Percentiles rank a stretch among this genome's conserved stretches.
These are phyloP conservation scores for Cladosporium velox DNA, from an alignment of 2,329 filamentous ascomycete genomes.

Conservation along the genomic window DNA sequence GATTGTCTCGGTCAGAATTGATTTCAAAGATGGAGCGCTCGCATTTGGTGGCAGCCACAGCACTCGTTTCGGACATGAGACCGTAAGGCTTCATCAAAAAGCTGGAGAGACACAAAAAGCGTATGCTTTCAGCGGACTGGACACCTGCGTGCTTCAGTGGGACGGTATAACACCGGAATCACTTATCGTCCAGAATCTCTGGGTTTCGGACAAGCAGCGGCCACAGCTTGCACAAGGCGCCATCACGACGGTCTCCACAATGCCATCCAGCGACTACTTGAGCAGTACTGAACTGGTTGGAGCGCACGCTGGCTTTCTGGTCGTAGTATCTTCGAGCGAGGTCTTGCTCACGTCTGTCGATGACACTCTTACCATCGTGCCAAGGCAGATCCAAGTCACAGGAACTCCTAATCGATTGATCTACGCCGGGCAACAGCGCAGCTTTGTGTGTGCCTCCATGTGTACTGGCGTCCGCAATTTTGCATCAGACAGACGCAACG, in stretches of 20 bases:
- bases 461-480: conserved; percentile 38
- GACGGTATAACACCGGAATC: conserved; percentile 19
- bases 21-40: neutral
- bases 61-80: conserved; percentile 30
- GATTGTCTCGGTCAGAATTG: conserved; percentile 26
- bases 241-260: conserved; percentile 27
- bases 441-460: conserved; percentile 52
- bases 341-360: conserved; percentile 29
- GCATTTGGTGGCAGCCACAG: conserved; percentile 20
- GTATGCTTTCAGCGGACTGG: conserved; percentile 31
- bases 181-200: conserved; percentile 31
- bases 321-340: conserved; percentile 30
- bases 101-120: conserved; percentile 22
- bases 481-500: conserved; percentile 24
- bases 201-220: conserved; percentile 32
- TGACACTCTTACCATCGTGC: conserved; percentile 26
- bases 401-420: conserved; percentile 36
- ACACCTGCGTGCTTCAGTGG: conserved; percentile 32
- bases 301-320: conserved; percentile 27
- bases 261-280: conserved; percentile 28
- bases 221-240: conserved; percentile 32
- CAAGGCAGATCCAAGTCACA: conserved; percentile 32
- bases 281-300: conserved; percentile 19
- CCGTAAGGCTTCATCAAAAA: conserved; percentile 29
- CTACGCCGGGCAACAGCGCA: conserved; percentile 35